These are phyloP conservation scores for Citrus mangshanensis DNA, from an alignment of 345 rosid genomes.

Conservation along the genomic window DNA sequence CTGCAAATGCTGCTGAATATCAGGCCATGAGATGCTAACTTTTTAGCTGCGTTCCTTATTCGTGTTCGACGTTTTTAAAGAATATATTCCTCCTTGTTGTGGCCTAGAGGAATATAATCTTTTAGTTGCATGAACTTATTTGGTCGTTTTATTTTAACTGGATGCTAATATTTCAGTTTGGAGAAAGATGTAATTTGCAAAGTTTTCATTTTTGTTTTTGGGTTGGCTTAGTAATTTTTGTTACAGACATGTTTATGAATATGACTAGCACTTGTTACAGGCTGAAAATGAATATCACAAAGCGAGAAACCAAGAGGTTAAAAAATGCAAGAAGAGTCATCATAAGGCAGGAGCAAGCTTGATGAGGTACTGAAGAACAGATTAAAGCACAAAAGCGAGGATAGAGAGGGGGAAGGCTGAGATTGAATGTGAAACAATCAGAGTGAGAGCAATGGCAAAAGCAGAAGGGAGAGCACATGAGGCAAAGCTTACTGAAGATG, in stretches of 20 bases:
- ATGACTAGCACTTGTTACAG: constrained; percentile 37
- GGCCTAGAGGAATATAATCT: no score
- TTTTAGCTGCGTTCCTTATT: neutral
- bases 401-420: no score
- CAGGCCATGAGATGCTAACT: constrained; percentile 46
- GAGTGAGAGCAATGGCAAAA: no score
- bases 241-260: constrained; percentile 6
- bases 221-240: constrained; percentile 3
- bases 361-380: constrained; percentile 88
- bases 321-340: constrained; percentile 83
- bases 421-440: no score
- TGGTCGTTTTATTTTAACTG: neutral
- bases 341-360: constrained; percentile 82
- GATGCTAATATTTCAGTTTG: neutral
- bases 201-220: neutral
- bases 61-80: neutral
- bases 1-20: constrained; percentile 65
- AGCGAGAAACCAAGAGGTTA: constrained; percentile 89
- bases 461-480: constrained; percentile 34
- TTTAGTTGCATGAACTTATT: neutral
- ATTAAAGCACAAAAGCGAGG: constrained; percentile 76
- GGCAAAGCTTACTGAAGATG: constrained; percentile 90
- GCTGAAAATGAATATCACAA: constrained; percentile 87
- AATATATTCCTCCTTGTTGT: no score
- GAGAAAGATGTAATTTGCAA: neutral